Evolutionary conservation across 2,329 filamentous ascomycete species (phyloP).

Genomic region (Phaeosphaeria sp.): DNA sequence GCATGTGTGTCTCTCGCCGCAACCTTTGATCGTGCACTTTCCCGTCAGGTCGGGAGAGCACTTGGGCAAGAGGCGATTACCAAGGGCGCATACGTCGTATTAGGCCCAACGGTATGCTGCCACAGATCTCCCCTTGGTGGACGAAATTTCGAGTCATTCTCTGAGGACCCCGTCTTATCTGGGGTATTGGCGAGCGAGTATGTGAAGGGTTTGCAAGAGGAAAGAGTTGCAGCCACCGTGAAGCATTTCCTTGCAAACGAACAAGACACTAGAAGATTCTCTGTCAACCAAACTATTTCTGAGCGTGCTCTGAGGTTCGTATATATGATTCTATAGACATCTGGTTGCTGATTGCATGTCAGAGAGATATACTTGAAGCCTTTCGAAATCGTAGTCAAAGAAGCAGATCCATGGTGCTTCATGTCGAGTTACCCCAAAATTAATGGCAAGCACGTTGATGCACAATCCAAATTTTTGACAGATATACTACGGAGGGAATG

Average conservation of each 20-base stretch:
- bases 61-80: constrained; percentile 26
- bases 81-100: not conserved
- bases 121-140: constrained; percentile 9
- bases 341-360: not conserved
- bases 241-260: constrained; percentile 75
- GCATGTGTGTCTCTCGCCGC: constrained; percentile 69
- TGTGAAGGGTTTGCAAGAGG: constrained; percentile 57
- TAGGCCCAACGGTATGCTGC: constrained; percentile 34
- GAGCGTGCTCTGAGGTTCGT: not conserved
- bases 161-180: constrained; percentile 10
- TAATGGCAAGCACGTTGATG: not conserved
- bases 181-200: constrained; percentile 6
- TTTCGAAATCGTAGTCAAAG: not conserved
- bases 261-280: constrained; percentile 53
- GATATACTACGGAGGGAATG: not conserved
- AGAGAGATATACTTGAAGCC: not conserved
- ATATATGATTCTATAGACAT: not conserved
- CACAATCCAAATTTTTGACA: not conserved
- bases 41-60: constrained; percentile 27
- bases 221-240: constrained; percentile 6
- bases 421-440: not conserved
- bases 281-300: not conserved
- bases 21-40: constrained; percentile 34
- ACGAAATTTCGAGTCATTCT: constrained; percentile 12
- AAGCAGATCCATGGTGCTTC: not conserved